A percentile compares a stretch with the other conserved stretches of the same genome.
These are phyloP conservation scores for Entomortierella beljakovae DNA, from an alignment of 192 early-diverging fungal genomes.

Conservation along the genomic window DNA sequence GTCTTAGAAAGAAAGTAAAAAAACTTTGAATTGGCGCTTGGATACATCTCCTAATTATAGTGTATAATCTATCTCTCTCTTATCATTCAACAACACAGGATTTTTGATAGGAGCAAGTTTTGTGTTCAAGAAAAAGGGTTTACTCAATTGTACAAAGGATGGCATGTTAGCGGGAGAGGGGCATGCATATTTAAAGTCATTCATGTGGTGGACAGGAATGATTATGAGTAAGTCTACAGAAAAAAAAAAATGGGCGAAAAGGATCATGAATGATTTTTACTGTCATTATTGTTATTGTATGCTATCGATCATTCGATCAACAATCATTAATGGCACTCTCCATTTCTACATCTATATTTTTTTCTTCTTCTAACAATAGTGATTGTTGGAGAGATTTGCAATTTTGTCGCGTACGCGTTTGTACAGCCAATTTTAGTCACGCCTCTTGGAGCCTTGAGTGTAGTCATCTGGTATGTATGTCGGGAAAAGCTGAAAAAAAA, in stretches of 20 bases:
- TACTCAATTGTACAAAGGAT: conserved; percentile 77
- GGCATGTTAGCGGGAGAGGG: conserved; percentile 65
- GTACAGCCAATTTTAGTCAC: conserved; percentile 94
- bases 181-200: conserved; percentile 61
- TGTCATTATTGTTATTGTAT: background rate
- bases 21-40: conserved; percentile 2
- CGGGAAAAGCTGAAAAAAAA: background rate
- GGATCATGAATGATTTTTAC: background rate
- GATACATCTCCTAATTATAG: background rate
- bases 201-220: conserved; percentile 68
- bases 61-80: conserved; percentile 10
- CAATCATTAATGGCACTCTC: background rate
- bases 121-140: conserved; percentile 95
- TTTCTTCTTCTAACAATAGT: conserved; percentile 58
- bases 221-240: conserved; percentile 54
- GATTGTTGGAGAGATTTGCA: conserved; percentile 90
- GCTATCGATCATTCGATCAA: too few relatives aligned
- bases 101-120: conserved; percentile 92
- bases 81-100: conserved; percentile 1
- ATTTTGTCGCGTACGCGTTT: conserved; percentile 95
- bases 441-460: conserved; percentile 90
- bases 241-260: background rate
- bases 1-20: conserved; percentile 3
- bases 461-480: conserved; percentile 82
- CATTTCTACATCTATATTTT: background rate